Base-by-base conservation (phyloP, 306 rosid genomes). In the Lotus japonicus region DNA sequence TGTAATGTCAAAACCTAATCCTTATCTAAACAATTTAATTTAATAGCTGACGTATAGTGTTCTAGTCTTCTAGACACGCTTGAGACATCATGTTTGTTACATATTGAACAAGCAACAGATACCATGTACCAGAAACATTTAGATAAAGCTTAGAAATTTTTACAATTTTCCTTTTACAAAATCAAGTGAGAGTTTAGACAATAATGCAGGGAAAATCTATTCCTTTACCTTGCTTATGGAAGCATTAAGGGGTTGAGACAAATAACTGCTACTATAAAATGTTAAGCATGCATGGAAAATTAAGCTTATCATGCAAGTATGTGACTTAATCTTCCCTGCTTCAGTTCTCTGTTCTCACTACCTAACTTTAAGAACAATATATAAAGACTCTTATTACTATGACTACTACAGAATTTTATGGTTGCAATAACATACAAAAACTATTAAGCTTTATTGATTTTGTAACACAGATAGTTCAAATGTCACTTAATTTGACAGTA, bases 21-120 rank as follows among this genome's bases (percentile, higher is more conserved):
- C 60, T 33, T 59, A 61, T 49, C 23, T 16, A 36, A 7, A 19
- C 48, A 66, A 58, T 38, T 28, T 51, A 13, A 15, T 68, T 28
- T 61, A 13, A 15, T 68, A 26, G 26, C 66, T 67, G 41, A 48
- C 26, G 19, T 50, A 28, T 31, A 42, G 49, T 51, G 33, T 45
- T 62, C 8, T 31, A 51, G 57, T 51, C 17, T 55, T 62, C 8
- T 42, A 63, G 70, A 61, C 71, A 76, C 31, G 33, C 13, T 60
- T 43, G 5, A 52, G 66, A 54, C 76, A 76, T 57, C 26, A 52
- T 70, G 19, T 64, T 48, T 31, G 14, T 28, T 71, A 58, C 75
- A 54, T 70, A 58, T 70, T 33, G 42, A 53, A 62, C 45, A 53
- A 15, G 43, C 28, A 77, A 64, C 44, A 16, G 12, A 48, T 63